phyloP scores from a whole-genome alignment of 805 yeast genomes.

The Saturnispora gosingensis region DNA sequence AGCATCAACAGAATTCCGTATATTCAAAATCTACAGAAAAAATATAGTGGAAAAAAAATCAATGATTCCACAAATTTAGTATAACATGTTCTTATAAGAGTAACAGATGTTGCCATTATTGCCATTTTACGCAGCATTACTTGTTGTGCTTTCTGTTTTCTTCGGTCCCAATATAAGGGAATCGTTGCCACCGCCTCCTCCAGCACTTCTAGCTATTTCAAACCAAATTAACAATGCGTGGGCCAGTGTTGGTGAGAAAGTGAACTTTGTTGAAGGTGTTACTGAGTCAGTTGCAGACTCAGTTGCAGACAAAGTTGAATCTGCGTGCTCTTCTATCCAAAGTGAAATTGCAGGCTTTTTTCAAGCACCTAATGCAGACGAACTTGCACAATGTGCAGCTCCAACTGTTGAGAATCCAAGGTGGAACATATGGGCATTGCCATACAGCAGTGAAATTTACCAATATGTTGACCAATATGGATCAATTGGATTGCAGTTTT shows the following conservation, averaged over 20 bases:
- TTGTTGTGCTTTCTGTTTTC: slow-evolving; percentile 7
- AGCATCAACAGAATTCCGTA: not conserved
- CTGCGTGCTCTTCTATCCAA: not conserved
- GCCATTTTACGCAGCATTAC: slow-evolving; percentile 7
- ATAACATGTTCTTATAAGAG: not conserved
- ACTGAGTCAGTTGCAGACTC: slow-evolving; percentile 2
- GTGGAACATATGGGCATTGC: not conserved
- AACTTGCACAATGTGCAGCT: not conserved
- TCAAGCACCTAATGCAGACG: slow-evolving; percentile 1
- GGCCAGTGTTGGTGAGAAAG: not conserved
- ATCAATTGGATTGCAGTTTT: not conserved
- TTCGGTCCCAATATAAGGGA: slow-evolving; percentile 6
- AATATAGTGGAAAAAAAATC: not conserved
- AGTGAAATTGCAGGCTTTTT: slow-evolving; percentile 1
- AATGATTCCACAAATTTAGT: not conserved
- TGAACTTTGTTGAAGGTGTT: slow-evolving; percentile 1
- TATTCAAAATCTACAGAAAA: not conserved
- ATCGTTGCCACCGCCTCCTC: slow-evolving; percentile 1
- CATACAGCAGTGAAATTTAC: not conserved
- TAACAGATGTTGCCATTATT: slow-evolving; percentile 8
- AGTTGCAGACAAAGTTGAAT: not conserved
- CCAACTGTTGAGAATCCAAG: not conserved
- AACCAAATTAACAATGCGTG: not conserved
- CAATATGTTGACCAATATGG: not conserved
- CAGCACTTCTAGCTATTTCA: not conserved